phyloP scores from a whole-genome alignment of 2,329 filamentous ascomycete genomes.

The Diaporthe nobilis region DNA sequence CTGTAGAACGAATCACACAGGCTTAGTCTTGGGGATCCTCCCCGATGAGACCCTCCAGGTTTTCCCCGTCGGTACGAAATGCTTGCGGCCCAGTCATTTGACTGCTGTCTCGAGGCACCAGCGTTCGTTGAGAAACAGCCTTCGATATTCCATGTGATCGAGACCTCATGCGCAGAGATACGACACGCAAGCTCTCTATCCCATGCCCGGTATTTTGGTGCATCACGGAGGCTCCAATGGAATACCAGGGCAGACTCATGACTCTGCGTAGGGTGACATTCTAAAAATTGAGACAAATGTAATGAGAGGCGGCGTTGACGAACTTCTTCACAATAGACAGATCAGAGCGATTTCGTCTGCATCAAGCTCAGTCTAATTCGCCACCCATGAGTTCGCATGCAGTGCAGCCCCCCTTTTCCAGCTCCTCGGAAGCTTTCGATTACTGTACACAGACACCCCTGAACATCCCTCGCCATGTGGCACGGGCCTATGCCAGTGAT shows the following conservation, averaged over 20 bases:
- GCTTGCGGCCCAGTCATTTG: not conserved
- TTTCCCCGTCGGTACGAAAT: not conserved
- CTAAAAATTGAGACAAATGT: not conserved
- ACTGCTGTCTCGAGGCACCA: not conserved
- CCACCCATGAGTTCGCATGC: slow-evolving; percentile 10
- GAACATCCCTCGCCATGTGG: slow-evolving; percentile 17
- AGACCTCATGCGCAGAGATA: not conserved
- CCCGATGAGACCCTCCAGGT: not conserved
- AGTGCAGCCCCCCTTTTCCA: slow-evolving; percentile 30
- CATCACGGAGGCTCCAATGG: not conserved
- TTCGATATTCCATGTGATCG: not conserved
- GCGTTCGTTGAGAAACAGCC: not conserved
- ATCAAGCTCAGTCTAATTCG: not conserved
- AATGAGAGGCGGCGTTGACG: not conserved
- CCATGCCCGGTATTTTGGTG: not conserved
- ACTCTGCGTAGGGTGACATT: not conserved
- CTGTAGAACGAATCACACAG: not conserved
- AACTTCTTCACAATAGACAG: not conserved
- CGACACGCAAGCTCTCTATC: not conserved
- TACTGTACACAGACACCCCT: slow-evolving; percentile 7
- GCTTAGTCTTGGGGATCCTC: too few species aligned
- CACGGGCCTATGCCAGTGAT: slow-evolving; percentile 26
- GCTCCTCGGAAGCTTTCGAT: slow-evolving; percentile 26
- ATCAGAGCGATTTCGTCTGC: not conserved
- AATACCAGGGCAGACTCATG: not conserved